Evolutionary conservation across 495 filamentous ascomycete species (phyloP).

Genomic region (Penicillium crystallinum): DNA sequence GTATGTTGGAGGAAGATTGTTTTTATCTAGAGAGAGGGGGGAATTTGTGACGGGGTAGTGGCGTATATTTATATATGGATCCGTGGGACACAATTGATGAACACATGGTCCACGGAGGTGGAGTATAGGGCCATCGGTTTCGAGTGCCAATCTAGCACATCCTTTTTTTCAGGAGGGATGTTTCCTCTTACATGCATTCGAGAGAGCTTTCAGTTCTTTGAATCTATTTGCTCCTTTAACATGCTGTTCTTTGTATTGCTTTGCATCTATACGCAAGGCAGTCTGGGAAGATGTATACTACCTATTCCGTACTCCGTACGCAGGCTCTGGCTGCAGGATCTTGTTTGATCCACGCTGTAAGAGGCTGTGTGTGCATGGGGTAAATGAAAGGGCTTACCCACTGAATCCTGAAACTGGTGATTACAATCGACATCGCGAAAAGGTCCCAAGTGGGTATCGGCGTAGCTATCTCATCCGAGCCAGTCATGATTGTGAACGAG

Average conservation of each 20-base stretch:
- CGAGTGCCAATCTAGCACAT: background rate
- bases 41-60: background rate
- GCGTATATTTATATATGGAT: slow-evolving; percentile 2
- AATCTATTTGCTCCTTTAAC: background rate
- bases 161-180: background rate
- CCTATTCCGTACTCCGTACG: too few species aligned
- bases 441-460: background rate
- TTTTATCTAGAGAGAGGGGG: background rate
- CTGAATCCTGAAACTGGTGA: background rate
- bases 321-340: background rate
- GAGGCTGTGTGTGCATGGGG: slow-evolving; percentile 1
- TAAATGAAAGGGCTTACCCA: slow-evolving; percentile 2
- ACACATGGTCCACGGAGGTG: slow-evolving; percentile 2
- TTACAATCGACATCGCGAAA: slow-evolving; percentile 7
- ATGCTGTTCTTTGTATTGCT: background rate
- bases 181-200: too few species aligned
- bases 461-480: background rate
- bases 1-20: background rate
- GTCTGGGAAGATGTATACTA: background rate
- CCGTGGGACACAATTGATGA: background rate
- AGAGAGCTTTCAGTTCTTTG: background rate
- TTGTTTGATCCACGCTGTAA: background rate
- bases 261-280: background rate
- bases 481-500: background rate
- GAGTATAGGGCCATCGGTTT: background rate